Conservation (phyloP, 225 moss, liverwort and hornwort genomes). For the Pseudoscleropodium purum region DNA sequence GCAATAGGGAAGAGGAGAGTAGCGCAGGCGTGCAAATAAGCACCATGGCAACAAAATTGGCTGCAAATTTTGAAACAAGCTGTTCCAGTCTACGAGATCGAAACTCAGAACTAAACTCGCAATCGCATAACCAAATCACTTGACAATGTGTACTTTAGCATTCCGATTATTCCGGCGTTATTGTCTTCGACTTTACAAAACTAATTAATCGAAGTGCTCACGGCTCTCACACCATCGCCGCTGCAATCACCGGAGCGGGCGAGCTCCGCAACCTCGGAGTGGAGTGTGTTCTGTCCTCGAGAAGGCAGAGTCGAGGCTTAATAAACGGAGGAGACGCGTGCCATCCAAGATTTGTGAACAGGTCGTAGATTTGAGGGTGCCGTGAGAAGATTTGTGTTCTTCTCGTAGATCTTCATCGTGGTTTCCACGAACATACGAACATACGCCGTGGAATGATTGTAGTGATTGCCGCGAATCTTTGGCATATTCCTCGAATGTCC, state of each 20-base stretch:
- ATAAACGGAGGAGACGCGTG: background rate
- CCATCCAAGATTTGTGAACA: background rate
- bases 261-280: conserved; percentile 1
- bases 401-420: background rate
- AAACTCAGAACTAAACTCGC: background rate
- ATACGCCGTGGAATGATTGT: background rate
- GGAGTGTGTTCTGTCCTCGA: background rate
- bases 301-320: background rate
- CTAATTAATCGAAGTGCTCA: background rate
- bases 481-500: background rate
- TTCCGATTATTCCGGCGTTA: background rate
- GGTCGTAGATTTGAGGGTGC: background rate
- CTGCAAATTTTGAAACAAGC: background rate
- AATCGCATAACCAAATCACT: background rate
- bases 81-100: background rate
- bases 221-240: background rate
- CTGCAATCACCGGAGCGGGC: background rate
- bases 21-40: background rate
- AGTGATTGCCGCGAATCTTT: background rate
- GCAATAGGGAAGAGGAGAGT: background rate
- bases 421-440: background rate
- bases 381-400: background rate
- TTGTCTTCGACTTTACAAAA: background rate
- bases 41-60: background rate
- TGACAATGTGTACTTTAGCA: background rate